Evolutionary conservation across 768 basidiomycete species (phyloP).

Genomic region (Neoboletus brunneissimus): DNA sequence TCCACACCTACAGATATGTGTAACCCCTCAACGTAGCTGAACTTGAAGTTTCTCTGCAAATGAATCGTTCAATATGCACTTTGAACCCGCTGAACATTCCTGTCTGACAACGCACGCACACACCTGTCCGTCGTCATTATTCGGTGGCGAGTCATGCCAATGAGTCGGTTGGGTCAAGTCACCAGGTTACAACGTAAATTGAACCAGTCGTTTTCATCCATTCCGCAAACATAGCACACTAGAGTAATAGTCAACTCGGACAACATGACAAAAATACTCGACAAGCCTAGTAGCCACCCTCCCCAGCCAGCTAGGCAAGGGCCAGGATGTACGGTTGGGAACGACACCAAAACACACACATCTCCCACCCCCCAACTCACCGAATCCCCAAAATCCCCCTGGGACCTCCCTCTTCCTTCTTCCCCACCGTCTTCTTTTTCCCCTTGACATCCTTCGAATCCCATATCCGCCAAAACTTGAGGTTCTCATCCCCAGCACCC

Average conservation of each 20-base stretch:
- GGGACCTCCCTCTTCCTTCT: slow-evolving; percentile 34
- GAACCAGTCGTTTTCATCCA: no score
- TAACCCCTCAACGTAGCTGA: no score
- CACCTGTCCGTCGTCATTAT: no score
- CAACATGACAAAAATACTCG: not conserved
- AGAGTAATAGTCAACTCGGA: not conserved
- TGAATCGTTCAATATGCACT: no score
- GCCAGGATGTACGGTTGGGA: not conserved
- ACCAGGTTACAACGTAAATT: no score
- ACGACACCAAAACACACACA: not conserved
- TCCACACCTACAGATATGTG: no score
- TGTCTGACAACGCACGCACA: no score
- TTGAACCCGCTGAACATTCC: no score
- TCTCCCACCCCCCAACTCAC: slow-evolving; percentile 13
- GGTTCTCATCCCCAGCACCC: slow-evolving; percentile 90
- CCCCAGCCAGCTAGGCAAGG: not conserved
- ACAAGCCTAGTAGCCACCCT: not conserved
- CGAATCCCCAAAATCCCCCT: slow-evolving; percentile 38
- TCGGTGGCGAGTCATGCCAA: no score
- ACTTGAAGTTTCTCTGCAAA: no score
- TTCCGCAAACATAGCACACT: no score
- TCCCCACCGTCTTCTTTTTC: slow-evolving; percentile 18
- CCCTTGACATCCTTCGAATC: slow-evolving; percentile 46
- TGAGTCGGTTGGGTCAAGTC: no score
- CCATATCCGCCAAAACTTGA: slow-evolving; percentile 96